Evolutionary conservation across 73 alveolate species (phyloP).

Genomic region (Paramecium octaurelia): DNA sequence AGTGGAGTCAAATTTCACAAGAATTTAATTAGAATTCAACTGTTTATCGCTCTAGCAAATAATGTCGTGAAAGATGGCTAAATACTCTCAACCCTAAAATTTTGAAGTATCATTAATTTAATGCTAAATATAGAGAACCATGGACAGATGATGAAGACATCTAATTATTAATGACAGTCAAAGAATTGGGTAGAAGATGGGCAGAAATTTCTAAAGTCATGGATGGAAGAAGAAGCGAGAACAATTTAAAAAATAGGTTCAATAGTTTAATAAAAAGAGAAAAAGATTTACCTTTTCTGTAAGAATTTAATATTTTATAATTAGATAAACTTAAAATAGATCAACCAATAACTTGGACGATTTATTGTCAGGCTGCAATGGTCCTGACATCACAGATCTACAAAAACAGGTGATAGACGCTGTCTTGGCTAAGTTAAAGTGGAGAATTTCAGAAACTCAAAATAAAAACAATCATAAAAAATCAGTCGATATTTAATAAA

Average conservation of each 20-base stretch:
- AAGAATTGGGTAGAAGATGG: slow-evolving; percentile 40
- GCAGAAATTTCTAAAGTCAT: slow-evolving; percentile 42
- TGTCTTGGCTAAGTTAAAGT: background rate
- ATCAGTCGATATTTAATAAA: background rate
- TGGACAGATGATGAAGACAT: slow-evolving; percentile 26
- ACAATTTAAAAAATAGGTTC: slow-evolving; percentile 18
- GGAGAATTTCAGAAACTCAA: background rate
- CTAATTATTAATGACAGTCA: background rate
- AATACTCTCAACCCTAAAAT: slow-evolving; percentile 36
- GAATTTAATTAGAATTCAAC: background rate
- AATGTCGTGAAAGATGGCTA: slow-evolving; percentile 50
- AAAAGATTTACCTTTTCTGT: background rate
- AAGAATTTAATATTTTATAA: background rate
- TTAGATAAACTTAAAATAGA: background rate
- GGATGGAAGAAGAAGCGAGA: slow-evolving; percentile 42
- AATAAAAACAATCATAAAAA: background rate
- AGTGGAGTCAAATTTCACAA: background rate
- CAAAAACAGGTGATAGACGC: background rate
- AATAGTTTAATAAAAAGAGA: slow-evolving; percentile 21
- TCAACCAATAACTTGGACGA: background rate
- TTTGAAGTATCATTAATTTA: background rate
- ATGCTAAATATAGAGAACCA: background rate
- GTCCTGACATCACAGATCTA: slow-evolving; percentile 1
- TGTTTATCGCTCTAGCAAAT: slow-evolving; percentile 36
- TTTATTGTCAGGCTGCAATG: background rate